A percentile compares a stretch with the other conserved stretches of the same genome.
These are phyloP conservation scores for Ascoidea asiatica DNA, from an alignment of 805 yeast species.

Conservation along the genomic window DNA sequence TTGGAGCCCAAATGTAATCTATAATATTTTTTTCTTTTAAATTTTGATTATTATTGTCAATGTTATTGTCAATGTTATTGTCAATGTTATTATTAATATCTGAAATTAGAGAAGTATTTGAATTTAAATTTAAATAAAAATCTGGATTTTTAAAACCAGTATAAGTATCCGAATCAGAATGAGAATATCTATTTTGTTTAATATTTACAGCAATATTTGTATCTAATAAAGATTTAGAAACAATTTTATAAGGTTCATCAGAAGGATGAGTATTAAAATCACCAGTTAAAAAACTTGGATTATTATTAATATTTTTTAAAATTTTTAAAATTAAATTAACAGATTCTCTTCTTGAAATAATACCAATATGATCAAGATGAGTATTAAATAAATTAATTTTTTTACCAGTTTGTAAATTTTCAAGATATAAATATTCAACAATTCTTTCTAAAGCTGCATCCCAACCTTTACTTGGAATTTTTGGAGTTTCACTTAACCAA, in stretches of 20 bases:
- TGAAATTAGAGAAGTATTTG: no score
- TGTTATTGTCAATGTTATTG: no score
- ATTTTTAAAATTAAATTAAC: slow-evolving; percentile 30
- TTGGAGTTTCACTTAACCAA: slow-evolving; percentile 45
- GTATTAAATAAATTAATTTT: slow-evolving; percentile 26
- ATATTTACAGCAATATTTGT: slow-evolving; percentile 11
- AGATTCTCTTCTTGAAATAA: slow-evolving; percentile 28
- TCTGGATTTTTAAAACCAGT: no score
- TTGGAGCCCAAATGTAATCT: slow-evolving; percentile 15
- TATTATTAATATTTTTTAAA: slow-evolving; percentile 19
- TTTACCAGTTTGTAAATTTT: slow-evolving; percentile 11
- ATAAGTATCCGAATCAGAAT: slow-evolving; percentile 27
- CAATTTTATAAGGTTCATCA: slow-evolving; percentile 28
- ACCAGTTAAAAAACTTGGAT: slow-evolving; percentile 34
- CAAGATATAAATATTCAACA: slow-evolving; percentile 21
- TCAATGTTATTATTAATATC: no score
- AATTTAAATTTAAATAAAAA: no score
- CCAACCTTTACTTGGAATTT: slow-evolving; percentile 37
- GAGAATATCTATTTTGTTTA: slow-evolving; percentile 24
- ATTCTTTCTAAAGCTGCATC: slow-evolving; percentile 31
- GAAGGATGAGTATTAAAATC: slow-evolving; percentile 40
- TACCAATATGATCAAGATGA: slow-evolving; percentile 37
- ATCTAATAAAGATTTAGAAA: slow-evolving; percentile 24
- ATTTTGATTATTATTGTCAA: no score
- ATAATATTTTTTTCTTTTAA: slow-evolving; percentile 18